Percentiles rank a stretch among this genome's conserved stretches.
phyloP scores from a whole-genome alignment of 306 rosid species.

The Prunus fruticosa region DNA sequence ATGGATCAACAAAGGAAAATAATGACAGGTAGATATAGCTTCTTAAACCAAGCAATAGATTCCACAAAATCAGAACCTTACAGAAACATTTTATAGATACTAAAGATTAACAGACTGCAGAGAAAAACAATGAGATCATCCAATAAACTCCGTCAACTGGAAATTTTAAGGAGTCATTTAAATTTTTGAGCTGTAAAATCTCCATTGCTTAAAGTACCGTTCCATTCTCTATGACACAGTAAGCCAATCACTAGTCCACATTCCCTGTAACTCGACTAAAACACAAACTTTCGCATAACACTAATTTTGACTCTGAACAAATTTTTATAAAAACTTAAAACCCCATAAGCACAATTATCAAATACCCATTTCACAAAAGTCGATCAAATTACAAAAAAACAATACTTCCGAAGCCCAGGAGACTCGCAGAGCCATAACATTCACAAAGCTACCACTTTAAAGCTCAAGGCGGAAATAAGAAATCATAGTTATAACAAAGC shows the following conservation, averaged over 20 bases:
- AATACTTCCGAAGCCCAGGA: not conserved
- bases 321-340: not conserved
- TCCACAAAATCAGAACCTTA: not conserved
- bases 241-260: not conserved
- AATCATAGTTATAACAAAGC: not conserved
- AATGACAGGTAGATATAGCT: not conserved
- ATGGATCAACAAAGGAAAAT: not conserved
- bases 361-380: not conserved
- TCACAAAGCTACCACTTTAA: not conserved
- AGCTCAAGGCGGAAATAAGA: not conserved
- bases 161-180: not conserved
- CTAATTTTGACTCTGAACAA: not conserved
- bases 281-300: not conserved
- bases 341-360: not conserved
- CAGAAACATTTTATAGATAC: not conserved
- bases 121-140: not conserved
- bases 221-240: not conserved
- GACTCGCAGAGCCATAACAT: not conserved
- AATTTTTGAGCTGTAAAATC: not conserved
- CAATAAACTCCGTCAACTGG: not conserved
- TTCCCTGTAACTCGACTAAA: not conserved
- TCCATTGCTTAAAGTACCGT: not conserved
- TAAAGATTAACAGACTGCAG: not conserved
- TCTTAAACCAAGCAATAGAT: not conserved
- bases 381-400: not conserved